A percentile compares a stretch with the other conserved stretches of the same genome.
Evolutionary conservation across 805 yeast genomes (phyloP).

Genomic region (Saturnispora ahearnii): DNA sequence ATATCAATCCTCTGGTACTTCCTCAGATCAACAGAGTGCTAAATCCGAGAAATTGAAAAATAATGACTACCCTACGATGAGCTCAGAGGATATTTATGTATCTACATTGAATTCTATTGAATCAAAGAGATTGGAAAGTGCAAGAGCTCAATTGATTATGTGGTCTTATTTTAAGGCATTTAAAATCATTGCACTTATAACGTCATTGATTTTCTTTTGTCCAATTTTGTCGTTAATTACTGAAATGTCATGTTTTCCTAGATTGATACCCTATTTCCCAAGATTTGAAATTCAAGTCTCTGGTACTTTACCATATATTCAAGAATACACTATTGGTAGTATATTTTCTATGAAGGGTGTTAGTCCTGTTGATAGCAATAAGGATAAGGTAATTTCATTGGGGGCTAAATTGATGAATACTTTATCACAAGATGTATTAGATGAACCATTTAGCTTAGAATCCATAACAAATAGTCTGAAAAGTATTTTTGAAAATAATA

Average conservation of each 20-base stretch:
- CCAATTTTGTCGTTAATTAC: slow-evolving; percentile 18
- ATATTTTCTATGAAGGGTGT: not conserved
- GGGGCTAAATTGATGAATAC: not conserved
- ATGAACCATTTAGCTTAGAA: slow-evolving; percentile 33
- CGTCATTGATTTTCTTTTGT: slow-evolving; percentile 21
- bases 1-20: not conserved
- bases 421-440: slow-evolving; percentile 28
- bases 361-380: not conserved
- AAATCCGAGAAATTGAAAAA: not conserved
- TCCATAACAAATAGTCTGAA: slow-evolving; percentile 16
- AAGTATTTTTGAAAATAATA: slow-evolving; percentile 38
- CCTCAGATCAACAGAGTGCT: not conserved
- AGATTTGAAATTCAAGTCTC: slow-evolving; percentile 31
- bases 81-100: not conserved
- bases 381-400: not conserved
- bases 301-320: not conserved
- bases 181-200: slow-evolving; percentile 15
- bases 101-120: not conserved
- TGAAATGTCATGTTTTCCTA: slow-evolving; percentile 28
- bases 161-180: slow-evolving; percentile 19
- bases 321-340: not conserved
- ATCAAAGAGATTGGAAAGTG: slow-evolving; percentile 7
- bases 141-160: slow-evolving; percentile 7
- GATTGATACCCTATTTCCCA: slow-evolving; percentile 31
- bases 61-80: not conserved